Evolutionary conservation across 2,329 filamentous ascomycete genomes (phyloP), one percentile per base, ranked within the genome.

Genomic region (Ophiosphaerella herpotricha): DNA sequence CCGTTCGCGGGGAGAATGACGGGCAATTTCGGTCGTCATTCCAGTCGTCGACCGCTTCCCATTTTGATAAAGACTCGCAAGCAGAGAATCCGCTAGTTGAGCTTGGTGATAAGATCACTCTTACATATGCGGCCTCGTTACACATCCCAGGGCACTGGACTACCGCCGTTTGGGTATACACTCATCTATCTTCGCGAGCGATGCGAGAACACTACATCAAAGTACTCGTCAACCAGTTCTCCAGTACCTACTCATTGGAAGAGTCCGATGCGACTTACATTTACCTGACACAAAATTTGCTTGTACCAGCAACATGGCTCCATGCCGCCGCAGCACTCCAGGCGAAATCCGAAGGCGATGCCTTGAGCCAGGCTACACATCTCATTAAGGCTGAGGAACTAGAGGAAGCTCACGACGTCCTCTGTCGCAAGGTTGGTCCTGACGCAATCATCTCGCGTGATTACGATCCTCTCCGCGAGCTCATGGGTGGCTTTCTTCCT

Each of bases 291-390:
- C 76, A 81, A 38, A 84, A 83, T 29, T 83, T 92, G 45, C 82
- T 84, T 55, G 83, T 97, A 36, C 91, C 93, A 0, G 74, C 80
- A 1, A 73, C 82, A 3, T 96, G 93, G 91, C 81, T 97, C 43
- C 96, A 90, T 85, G 85, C 90, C 52, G 90, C 94, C 14, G 90
- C 92, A 67, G 92, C 92, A 11, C 80, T 93, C 12, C 88, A 88
- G 72, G 91, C 91, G 74, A 88, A 89, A 54, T 86, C 86, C 50
- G 84, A 86, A 39, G 84, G 82, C 64, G 84, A 85, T 56, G 85
- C 92, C 68, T 50, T 71, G 7, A 52, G 57, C 4, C 80, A 88
- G 9, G 81, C 80, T 39, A 78, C 80, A 5, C 94, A 87, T 64
- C 85, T 99, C 11, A 82, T 97, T 51, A 85, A 85, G 41, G 93